phyloP scores from a whole-genome alignment of 2,329 filamentous ascomycete species.

The Plectosphaerella sp. region DNA sequence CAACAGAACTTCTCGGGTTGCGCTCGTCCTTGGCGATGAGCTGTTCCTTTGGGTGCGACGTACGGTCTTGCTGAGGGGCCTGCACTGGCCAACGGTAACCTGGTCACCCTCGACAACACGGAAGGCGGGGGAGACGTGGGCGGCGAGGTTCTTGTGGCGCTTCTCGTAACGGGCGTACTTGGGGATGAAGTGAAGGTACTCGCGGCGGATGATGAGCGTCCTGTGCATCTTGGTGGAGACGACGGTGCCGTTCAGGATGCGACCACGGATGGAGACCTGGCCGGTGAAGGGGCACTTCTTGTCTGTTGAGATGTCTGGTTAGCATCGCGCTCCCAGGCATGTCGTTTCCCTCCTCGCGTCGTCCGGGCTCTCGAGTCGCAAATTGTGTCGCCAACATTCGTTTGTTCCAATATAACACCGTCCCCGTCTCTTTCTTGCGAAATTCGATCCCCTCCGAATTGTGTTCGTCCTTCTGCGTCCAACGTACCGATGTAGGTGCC shows the following conservation, averaged over 20 bases:
- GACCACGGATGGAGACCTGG: constrained; percentile 97
- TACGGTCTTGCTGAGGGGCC: constrained; percentile 99
- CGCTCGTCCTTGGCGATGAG: neutral
- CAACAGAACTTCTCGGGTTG: neutral
- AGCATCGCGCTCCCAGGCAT: constrained; percentile 3
- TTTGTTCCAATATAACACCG: constrained; percentile 1
- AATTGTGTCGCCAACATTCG: neutral
- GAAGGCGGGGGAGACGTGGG: constrained; percentile 98
- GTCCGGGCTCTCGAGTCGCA: neutral
- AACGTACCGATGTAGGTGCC: constrained; percentile 97
- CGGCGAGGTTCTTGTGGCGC: constrained; percentile 99
- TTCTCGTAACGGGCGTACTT: constrained; percentile 99
- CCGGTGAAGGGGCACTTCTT: constrained; percentile 99
- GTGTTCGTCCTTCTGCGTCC: constrained; percentile 9
- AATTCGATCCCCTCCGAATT: neutral
- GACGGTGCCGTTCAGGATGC: constrained; percentile 99
- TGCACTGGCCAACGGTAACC: constrained; percentile 99
- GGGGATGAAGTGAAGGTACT: constrained; percentile 99
- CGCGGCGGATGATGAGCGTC: constrained; percentile 97
- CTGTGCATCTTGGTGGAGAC: constrained; percentile 99
- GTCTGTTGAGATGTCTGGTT: constrained; percentile 53
- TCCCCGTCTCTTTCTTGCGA: neutral
- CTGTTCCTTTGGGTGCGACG: constrained; percentile 33
- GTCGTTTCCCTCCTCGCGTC: neutral
- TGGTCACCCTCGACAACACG: constrained; percentile 99